Conservation (phyloP, 1,284 basidiomycete species). For the Ganoderma leucocontextum region DNA sequence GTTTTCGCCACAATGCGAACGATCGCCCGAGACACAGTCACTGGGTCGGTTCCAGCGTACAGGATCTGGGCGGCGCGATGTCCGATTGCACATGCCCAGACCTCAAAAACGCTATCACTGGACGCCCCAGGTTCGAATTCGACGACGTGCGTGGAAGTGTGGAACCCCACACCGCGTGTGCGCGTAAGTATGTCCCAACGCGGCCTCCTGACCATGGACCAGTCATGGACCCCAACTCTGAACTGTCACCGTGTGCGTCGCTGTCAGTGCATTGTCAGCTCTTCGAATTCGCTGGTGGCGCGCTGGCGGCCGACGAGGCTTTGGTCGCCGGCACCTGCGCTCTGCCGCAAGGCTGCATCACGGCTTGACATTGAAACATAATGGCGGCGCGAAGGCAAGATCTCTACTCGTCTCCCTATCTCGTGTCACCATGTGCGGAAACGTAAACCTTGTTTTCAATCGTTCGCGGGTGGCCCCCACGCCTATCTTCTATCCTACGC, state of each 20-base stretch:
- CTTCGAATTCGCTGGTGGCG: not conserved
- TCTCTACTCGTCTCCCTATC: conserved; percentile 4
- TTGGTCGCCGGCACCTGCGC: conserved; percentile 8
- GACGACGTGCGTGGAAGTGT: conserved; percentile 1
- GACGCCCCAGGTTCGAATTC: not conserved
- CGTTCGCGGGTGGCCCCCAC: conserved; percentile 4
- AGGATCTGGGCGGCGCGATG: not conserved
- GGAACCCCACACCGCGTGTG: not conserved
- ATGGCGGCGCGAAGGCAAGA: conserved; percentile 8
- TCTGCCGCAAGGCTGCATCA: conserved; percentile 2
- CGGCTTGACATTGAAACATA: not conserved
- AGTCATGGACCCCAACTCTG: not conserved
- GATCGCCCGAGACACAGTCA: not conserved
- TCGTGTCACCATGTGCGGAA: not conserved
- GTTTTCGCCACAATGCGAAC: conserved; percentile 3
- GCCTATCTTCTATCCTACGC: conserved; percentile 7
- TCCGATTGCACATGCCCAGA: conserved; percentile 1
- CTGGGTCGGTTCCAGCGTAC: too few species aligned
- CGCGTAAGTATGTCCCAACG: not conserved
- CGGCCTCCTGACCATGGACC: not conserved
- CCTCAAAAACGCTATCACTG: conserved; percentile 13
- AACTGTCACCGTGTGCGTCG: not conserved
- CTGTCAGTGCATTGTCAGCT: not conserved
- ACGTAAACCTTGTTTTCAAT: conserved; percentile 2
- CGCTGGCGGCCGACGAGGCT: conserved; percentile 5